Evolutionary conservation across 352 stramenopile species (phyloP).

Genomic region (Phytopythium litorale): DNA sequence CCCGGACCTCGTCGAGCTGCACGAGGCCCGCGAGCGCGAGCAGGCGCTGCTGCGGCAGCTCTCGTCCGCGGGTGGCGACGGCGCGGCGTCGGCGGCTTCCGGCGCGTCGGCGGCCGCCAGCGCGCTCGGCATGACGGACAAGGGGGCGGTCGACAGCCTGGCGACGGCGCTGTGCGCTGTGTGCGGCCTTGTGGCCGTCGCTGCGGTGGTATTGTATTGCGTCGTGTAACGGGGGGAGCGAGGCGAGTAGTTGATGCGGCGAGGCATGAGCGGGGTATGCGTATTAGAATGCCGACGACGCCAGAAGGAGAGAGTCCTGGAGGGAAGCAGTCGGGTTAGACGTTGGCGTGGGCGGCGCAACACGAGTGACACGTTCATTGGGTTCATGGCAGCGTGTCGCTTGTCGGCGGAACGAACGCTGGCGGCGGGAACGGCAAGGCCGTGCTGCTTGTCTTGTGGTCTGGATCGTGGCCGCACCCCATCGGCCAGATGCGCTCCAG

Average conservation of each 20-base stretch:
- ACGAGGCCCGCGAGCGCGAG: conserved; percentile 50
- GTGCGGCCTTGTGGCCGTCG: conserved; percentile 7
- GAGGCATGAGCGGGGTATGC: neutral
- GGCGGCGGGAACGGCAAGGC: conserved; percentile 20
- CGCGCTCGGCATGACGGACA: conserved; percentile 8
- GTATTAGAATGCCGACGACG: neutral
- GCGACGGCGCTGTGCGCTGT: conserved; percentile 34
- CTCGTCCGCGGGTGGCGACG: conserved; percentile 8
- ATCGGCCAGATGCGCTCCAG: conserved; percentile 37
- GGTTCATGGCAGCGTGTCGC: neutral
- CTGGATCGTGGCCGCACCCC: neutral
- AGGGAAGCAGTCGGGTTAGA: neutral
- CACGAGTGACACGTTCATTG: neutral
- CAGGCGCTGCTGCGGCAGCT: conserved; percentile 35
- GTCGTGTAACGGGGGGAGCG: neutral
- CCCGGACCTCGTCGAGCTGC: conserved; percentile 81
- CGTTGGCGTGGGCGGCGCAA: neutral
- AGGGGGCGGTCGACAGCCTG: conserved; percentile 31
- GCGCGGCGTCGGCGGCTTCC: conserved; percentile 8
- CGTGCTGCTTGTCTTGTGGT: neutral
- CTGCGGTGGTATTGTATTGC: conserved; percentile 5
- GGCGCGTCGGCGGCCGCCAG: neutral
- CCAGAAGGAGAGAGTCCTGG: neutral
- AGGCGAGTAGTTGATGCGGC: neutral
- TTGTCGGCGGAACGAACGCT: conserved; percentile 19